Evolutionary conservation across 495 filamentous ascomycete species (phyloP).

Genomic region (Hyaloscypha variabilis): DNA sequence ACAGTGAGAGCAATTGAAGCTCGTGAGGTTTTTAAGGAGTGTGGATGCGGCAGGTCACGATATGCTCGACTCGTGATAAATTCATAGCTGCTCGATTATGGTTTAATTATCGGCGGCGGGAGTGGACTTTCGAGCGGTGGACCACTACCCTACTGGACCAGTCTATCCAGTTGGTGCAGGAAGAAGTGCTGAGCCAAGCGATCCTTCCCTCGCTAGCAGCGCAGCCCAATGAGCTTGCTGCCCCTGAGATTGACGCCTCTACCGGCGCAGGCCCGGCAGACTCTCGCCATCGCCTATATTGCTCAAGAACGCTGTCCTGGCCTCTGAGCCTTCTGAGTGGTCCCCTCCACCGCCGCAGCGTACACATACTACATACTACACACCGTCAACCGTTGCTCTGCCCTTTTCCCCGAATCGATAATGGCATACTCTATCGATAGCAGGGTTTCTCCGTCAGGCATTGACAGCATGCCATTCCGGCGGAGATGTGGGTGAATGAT

Average conservation of each 20-base stretch:
- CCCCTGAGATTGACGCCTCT: no score
- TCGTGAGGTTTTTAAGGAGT: not conserved
- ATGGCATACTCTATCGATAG: conserved; percentile 1
- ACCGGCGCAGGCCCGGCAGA: no score
- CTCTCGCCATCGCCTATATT: no score
- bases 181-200: no score
- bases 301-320: no score
- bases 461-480: not conserved
- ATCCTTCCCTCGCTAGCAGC: no score
- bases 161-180: no score
- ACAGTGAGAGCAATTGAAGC: not conserved
- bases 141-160: no score
- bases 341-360: not conserved
- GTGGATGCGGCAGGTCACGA: not conserved
- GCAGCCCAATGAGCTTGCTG: no score
- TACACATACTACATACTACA: not conserved
- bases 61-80: not conserved
- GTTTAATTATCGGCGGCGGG: not conserved
- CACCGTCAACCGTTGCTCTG: not conserved
- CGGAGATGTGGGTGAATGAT: not conserved
- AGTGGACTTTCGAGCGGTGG: not conserved
- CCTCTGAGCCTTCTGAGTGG: no score
- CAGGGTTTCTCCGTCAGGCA: not conserved
- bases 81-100: not conserved
- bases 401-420: not conserved